Base-by-base conservation (phyloP, 257 asterid genomes). In the Fraxinus pennsylvanica region DNA sequence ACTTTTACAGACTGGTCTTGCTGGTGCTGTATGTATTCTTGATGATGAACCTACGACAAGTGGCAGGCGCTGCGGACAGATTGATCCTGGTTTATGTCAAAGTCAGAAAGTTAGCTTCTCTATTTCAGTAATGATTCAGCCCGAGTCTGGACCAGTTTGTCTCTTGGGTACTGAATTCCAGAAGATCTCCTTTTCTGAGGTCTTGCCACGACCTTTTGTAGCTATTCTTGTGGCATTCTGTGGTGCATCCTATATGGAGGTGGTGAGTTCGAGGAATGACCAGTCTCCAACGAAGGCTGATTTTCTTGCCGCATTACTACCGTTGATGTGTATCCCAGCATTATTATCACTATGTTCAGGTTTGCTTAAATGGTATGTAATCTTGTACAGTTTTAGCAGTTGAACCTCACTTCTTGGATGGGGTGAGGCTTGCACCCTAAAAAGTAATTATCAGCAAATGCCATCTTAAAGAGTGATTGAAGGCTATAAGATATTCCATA, bases 11-110 rank as follows among this genome's bases (percentile, higher is more conserved):
- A 96, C 98, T 50, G 96, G 98, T 76, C 89, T 92, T 82, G 27
- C 88, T 85, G 99, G 94, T 85, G 97, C 98, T 87, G 90, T 93
- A 73, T 96, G 99, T 83, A 88, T 96, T 73, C 97, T 96, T 84
- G 99, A 96, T 87, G 99, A 96, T 79, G 99, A 96, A 83, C 98
- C 99, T 76, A 89, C 98, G 72, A 92, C 96, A 77, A 93, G 92
- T 81, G 98, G 99, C 81, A 86, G 98, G 85, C 92, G 79, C 83
- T 96, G 94, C 76, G 99, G 99, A 77, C 91, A 85, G 89, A 90
- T 96, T 54, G 97, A 96, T 88, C 86, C 84, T 73, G 87, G 86
- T 86, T 77, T 96, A 78, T 93, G 99, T 76, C 97, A 78, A 80
- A 90, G 89, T 85, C 92, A 90, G 76, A 93, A 89, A 84, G 87